phyloP scores from a whole-genome alignment of 352 stramenopile genomes.

The Globisporangium canariense region DNA sequence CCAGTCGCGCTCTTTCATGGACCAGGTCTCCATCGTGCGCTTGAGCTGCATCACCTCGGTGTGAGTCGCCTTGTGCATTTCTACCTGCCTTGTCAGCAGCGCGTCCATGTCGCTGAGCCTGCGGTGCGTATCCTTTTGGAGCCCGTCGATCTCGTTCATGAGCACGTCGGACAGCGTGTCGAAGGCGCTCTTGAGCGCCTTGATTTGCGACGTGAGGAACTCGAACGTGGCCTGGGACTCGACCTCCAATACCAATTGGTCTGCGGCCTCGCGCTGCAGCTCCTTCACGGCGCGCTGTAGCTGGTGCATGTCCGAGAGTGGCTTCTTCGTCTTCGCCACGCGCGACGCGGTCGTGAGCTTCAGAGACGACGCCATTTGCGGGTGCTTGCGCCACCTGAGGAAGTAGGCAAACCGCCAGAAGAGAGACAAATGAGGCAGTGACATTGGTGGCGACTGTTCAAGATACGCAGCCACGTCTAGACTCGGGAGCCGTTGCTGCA shows the following conservation, averaged over 20 bases:
- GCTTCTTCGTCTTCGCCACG: constrained; percentile 78
- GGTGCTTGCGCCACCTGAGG: background rate
- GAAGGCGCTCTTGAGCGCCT: constrained; percentile 67
- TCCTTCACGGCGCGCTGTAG: constrained; percentile 74
- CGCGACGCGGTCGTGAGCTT: constrained; percentile 55
- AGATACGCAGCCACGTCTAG: background rate
- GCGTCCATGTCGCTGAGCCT: constrained; percentile 60
- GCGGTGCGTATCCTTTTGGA: constrained; percentile 65
- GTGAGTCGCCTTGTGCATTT: constrained; percentile 61
- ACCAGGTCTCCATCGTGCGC: constrained; percentile 76
- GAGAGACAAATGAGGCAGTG: background rate
- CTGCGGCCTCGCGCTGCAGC: constrained; percentile 65
- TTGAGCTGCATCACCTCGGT: constrained; percentile 71
- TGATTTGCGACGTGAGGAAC: constrained; percentile 77
- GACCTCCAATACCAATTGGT: constrained; percentile 72
- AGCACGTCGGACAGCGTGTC: constrained; percentile 80
- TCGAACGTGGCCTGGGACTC: constrained; percentile 83
- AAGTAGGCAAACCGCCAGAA: background rate
- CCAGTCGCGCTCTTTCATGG: constrained; percentile 79
- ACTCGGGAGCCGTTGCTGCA: constrained; percentile 2
- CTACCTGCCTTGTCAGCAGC: constrained; percentile 46
- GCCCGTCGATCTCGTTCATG: constrained; percentile 63
- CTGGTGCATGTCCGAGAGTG: constrained; percentile 78
- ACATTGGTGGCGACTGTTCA: constrained; percentile 11
- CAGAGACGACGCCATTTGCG: constrained; percentile 37